Evolutionary conservation across 1,139 yeast genomes (phyloP), one percentile per base, ranked within the genome.

Genomic region (Geotrichum restrictum): DNA sequence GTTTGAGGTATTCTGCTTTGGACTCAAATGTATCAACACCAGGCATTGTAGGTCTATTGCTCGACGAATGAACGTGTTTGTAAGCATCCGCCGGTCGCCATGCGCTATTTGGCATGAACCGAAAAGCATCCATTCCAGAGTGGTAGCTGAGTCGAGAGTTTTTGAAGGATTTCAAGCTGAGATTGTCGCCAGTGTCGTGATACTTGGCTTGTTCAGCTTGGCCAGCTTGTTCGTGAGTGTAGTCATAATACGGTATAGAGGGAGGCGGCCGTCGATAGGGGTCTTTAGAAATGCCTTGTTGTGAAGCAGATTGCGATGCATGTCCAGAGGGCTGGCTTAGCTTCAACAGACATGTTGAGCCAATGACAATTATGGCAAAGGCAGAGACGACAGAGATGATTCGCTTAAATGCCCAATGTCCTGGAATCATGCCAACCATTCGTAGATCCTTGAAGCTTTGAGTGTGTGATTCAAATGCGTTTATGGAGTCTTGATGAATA

Each of bases 1-100:
- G 65, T 45, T 60, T 56, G 16, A 62, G 49, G 47, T 56, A 60
- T 14, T 49, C 51, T 14, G 48, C 49, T 11, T 36, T 48, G 13
- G 46, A 42, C 11, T 22, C 42, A 41, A 22, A 48, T 14, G 37
- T 13, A 22, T 14, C 33, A 6, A 36, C 18, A 3, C 14, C 19
- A 19, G 36, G 38, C 31, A 33, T 41, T 37, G 24, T n/a, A n/a
- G 41, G 27, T 1, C 37, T 21, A 36, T 36, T 13, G 29, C 14
- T 10, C 11, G 45, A 10, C 32, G 29, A 39, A 16, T 29, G 47
- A 19, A n/a, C 36, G 22, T n/a, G 16, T 6, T 38, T 39, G 34
- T 46, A 54, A 8, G 49, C 40, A n/a, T 46, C 53, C 22, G 42
- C 7, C 1, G 50, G 49, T 34, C 59, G 42, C 59, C 59, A 56